Base-by-base conservation (phyloP, 148 eudicot genomes). In the Beta vulgaris region DNA sequence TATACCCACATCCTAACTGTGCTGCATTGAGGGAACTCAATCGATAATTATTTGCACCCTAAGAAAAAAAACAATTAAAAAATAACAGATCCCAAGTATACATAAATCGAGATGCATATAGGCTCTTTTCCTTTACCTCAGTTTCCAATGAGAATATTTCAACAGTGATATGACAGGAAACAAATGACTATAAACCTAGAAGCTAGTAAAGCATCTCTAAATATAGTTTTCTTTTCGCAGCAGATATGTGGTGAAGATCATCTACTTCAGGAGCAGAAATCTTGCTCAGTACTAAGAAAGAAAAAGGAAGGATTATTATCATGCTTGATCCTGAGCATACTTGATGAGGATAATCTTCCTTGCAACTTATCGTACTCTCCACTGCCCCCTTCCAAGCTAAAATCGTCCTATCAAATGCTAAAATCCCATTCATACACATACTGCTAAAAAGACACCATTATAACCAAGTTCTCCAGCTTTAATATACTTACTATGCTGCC, bases 401-500 rank as follows among this genome's bases (percentile, higher is more conserved):
- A n/a, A n/a, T n/a, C n/a, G n/a, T n/a, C n/a, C n/a, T n/a, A n/a
- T n/a, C n/a, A n/a, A n/a, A n/a, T n/a, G n/a, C n/a, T n/a, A n/a
- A n/a, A n/a, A n/a, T n/a, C n/a, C n/a, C n/a, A n/a, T n/a, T n/a
- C n/a, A n/a, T n/a, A n/a, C n/a, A n/a, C n/a, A 37, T 57, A 62
- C 18, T 57, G 73, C 16, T 31, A 78, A 28, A 40, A 31, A 73
- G 34, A 40, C 65, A 7, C 23, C 43, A 26, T 21, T 36, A 42
- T 28, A 48, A 55, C 36, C 66, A 29, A 44, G 11, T 35, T 58
- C 74, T 46, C 25, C 8, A 68, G 31, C 59, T 49, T 31, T 6
- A 59, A 71, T 15, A 14, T 72, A 83, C 98, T 88, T 82, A 90
- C 97, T 73, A 78, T 81, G 73, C 97, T 89, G 61, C 93, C 97